Base-by-base conservation (phyloP, 2,329 filamentous ascomycete genomes). In the Claviceps pazoutovae region DNA sequence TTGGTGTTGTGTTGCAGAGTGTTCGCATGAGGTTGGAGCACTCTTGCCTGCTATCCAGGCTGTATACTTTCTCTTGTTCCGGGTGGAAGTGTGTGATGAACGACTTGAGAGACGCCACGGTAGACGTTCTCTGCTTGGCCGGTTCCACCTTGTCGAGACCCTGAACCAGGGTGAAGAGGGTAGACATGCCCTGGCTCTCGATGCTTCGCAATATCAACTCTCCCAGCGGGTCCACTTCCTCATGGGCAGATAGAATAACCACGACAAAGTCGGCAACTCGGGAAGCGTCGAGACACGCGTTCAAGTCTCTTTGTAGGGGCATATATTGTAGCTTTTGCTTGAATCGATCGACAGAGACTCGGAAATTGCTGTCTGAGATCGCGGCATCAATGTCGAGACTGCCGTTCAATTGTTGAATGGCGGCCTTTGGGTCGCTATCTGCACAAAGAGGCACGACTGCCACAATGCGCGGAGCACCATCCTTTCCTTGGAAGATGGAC, bases 61-160 rank as follows among this genome's bases (percentile, higher is more conserved):
- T 93, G 67, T 91, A 88, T 16, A 98, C 76, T 68, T 93, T 96
- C 61, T 96, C 90, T 60, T 93, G 84, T 23, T 87, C 80, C 0
- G 93, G 89, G 66, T 97, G 91, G 71, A 95, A 98, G 66, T 95
- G 91, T 26, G 83, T 88, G 62, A 97, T 90, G 69, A 86, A 96
- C 1, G 88, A 94, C 65, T 89, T 93, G 51, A 98, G 75, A 1
- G 90, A 96, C 47, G 82, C 76, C 48, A 91, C 71, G 11, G 95
- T 80, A 54, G 89, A 84, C 0, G 81, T 75, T 53, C 84, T 77
- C 65, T 84, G 84, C 68, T 96, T 96, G 8, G 82, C 75, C 0
- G 88, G 82, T 58, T 95, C 85, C 41, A 95, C 72, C 54, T 78
- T 79, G 52, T 91, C 84, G 13, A 97, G 71, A 5, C 83, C 82